Conservation (phyloP, 495 filamentous ascomycete species). For the Friedmanniomyces simplex region DNA sequence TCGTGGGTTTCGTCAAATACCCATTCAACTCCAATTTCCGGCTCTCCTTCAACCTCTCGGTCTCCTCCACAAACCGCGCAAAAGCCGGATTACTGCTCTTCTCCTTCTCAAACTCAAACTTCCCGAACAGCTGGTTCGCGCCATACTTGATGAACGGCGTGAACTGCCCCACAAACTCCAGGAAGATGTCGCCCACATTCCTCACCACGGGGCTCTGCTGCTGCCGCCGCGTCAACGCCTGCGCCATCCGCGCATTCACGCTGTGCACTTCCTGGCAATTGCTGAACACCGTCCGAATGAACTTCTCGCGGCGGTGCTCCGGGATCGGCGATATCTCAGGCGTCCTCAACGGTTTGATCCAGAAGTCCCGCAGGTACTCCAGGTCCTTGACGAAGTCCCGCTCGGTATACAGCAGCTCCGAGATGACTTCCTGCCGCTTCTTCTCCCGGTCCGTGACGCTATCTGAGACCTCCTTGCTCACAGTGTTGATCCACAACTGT, state of each 20-base stretch:
- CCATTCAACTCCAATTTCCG: slow-evolving; percentile 96
- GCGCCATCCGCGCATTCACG: slow-evolving; percentile 80
- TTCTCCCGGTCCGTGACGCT: slow-evolving; percentile 80
- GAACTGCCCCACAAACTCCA: slow-evolving; percentile 83
- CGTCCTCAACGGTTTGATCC: slow-evolving; percentile 83
- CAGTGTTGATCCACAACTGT: slow-evolving; percentile 98
- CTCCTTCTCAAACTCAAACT: slow-evolving; percentile 97
- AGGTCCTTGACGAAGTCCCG: slow-evolving; percentile 98
- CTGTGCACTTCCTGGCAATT: slow-evolving; percentile 91
- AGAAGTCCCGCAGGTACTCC: slow-evolving; percentile 96
- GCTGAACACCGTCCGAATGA: slow-evolving; percentile 88
- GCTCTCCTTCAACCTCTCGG: slow-evolving; percentile 90
- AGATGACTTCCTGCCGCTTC: slow-evolving; percentile 96
- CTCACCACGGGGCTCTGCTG: slow-evolving; percentile 79
- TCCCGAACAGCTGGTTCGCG: slow-evolving; percentile 89
- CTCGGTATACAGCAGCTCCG: slow-evolving; percentile 97
- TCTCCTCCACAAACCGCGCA: slow-evolving; percentile 89
- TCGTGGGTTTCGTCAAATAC: slow-evolving; percentile 96
- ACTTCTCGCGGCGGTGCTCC: slow-evolving; percentile 73
- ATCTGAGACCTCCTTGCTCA: slow-evolving; percentile 88
- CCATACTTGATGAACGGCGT: slow-evolving; percentile 96
- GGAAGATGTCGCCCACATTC: slow-evolving; percentile 88
- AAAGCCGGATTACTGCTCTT: slow-evolving; percentile 77
- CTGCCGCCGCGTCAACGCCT: slow-evolving; percentile 78
- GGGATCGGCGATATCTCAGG: slow-evolving; percentile 74